These are phyloP conservation scores for Pogostemon cablin DNA, from an alignment of 257 asterid genomes.

Conservation along the genomic window DNA sequence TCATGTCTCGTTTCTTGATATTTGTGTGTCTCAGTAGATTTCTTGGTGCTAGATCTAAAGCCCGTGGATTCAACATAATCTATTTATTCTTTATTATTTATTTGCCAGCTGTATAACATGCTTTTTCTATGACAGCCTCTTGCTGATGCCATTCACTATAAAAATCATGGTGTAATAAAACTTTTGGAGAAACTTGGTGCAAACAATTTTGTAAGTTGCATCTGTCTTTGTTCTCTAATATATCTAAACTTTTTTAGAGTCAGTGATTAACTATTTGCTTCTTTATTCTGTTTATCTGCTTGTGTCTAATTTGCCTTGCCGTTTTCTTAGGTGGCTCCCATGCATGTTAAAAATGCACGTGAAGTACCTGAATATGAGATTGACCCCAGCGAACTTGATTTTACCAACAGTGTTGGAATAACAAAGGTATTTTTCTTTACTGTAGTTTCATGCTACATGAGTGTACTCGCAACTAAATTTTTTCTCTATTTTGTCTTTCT, in stretches of 20 bases:
- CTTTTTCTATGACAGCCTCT: constrained; percentile 67
- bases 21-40: not conserved
- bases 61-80: not conserved
- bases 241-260: not conserved
- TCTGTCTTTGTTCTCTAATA: not conserved
- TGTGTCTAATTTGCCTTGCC: constrained; percentile 21
- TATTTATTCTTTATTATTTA: not conserved
- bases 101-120: constrained; percentile 9
- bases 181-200: constrained; percentile 83
- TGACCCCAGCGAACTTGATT: constrained; percentile 78
- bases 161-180: constrained; percentile 71
- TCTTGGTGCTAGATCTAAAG: constrained; percentile 22
- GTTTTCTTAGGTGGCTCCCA: constrained; percentile 70
- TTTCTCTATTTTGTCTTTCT: not conserved
- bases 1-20: not conserved
- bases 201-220: constrained; percentile 54
- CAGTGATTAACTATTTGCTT: not conserved
- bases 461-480: not conserved
- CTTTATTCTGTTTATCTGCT: constrained; percentile 1
- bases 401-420: constrained; percentile 64
- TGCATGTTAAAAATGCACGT: constrained; percentile 74
- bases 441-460: not conserved
- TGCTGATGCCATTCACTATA: constrained; percentile 87
- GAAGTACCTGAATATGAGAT: constrained; percentile 96
- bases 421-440: constrained; percentile 58